Base-by-base conservation (phyloP, 225 moss, liverwort and hornwort species). In the Pseudoscleropodium purum region DNA sequence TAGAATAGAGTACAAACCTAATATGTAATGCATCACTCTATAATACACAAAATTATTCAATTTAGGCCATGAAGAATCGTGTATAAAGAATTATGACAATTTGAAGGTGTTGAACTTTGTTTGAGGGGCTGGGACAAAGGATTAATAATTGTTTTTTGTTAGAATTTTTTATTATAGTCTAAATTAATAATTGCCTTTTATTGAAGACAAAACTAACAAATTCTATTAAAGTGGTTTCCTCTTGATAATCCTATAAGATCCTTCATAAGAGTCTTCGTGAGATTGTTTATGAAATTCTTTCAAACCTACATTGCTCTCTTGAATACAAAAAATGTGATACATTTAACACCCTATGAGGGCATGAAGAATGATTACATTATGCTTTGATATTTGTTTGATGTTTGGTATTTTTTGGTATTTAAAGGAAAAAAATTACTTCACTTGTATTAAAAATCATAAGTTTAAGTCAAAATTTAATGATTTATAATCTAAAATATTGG, bases 241-340 rank as follows among this genome's bases (percentile, higher is more conserved):
- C 45, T 45, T 45, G 45, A 56, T 12, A 15, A 39, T 24, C 4
- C 7, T 39, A 14, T 12, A 2, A 49, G 45, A 6, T 45, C 9
- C 10, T 49, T 11, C 10, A 49, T 52, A 14, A 68, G 4, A 37
- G 37, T 36, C 4, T 67, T 67, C 5, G n/a, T n/a, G n/a, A n/a
- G n/a, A n/a, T n/a, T n/a, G n/a, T n/a, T n/a, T n/a, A 2, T n/a
- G 8, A 70, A 7, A 70, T 39, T 72, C 7, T 5, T 43, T 72
- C 7, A 43, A 27, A 72, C 15, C 8, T 41, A 9, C 5, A 43
- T 41, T 0, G 1, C 15, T 27, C 2, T 8, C 3, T 41, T 0
- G 2, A 72, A 26, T 0, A 41, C 1, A 27, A 41, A 72, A 72
- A 41, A 26, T 0, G 1, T 5, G 41, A 43, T 72, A 41, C 5